Evolutionary conservation across 371 early-diverging fungal genomes (phyloP).

Genomic region (Rhizopus arrhizus): DNA sequence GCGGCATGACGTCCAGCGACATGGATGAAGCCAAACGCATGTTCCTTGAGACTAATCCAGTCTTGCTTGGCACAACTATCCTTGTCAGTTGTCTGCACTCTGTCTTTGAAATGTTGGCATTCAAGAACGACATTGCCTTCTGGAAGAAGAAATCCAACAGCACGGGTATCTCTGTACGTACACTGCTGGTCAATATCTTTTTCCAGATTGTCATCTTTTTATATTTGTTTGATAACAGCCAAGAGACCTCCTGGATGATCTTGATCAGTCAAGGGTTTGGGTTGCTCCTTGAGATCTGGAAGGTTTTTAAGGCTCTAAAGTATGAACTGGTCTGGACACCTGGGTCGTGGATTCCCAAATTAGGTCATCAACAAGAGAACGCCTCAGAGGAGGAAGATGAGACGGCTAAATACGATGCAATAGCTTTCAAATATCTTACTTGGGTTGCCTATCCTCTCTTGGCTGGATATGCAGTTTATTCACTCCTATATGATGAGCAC

Average conservation of each 20-base stretch:
- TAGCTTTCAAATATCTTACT: conserved; percentile 86
- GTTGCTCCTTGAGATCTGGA: conserved; percentile 89
- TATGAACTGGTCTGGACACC: conserved; percentile 55
- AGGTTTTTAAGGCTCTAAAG: conserved; percentile 83
- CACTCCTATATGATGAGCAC: conserved; percentile 81
- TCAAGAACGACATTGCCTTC: conserved; percentile 93
- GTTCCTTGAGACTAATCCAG: conserved; percentile 89
- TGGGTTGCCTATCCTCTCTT: conserved; percentile 82
- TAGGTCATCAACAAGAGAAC: conserved; percentile 32
- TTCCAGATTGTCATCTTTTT: conserved; percentile 87
- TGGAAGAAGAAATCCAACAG: conserved; percentile 85
- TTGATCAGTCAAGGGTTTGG: conserved; percentile 80
- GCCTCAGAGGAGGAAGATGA: conserved; percentile 71
- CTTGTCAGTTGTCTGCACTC: conserved; percentile 83
- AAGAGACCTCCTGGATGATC: conserved; percentile 88
- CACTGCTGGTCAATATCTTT: conserved; percentile 80
- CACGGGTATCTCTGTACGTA: conserved; percentile 84
- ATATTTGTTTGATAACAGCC: conserved; percentile 86
- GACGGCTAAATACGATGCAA: conserved; percentile 86
- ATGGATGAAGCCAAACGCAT: conserved; percentile 76
- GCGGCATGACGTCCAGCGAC: conserved; percentile 62
- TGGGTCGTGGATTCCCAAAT: conserved; percentile 42
- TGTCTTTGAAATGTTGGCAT: conserved; percentile 91
- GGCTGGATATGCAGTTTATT: conserved; percentile 82
- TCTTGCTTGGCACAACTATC: conserved; percentile 76